These are phyloP conservation scores for Spathaspora hagerdaliae DNA, from an alignment of 805 yeast genomes.

Conservation along the genomic window DNA sequence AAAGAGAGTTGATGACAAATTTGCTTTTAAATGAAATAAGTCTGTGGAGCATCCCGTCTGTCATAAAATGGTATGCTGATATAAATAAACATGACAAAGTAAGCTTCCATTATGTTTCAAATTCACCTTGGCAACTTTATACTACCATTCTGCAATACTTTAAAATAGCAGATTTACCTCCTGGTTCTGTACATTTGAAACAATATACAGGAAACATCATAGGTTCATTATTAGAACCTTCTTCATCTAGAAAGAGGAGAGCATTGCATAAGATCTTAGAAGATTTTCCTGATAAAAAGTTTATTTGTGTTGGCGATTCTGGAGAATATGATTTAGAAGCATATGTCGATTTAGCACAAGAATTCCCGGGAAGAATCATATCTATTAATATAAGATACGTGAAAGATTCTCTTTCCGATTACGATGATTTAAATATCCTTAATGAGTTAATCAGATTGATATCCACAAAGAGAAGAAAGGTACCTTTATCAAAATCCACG, in stretches of 20 bases:
- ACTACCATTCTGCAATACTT: constrained; percentile 57
- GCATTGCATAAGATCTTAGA: constrained; percentile 57
- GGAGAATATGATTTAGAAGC: constrained; percentile 96
- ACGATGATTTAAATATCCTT: constrained; percentile 36
- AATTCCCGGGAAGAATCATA: constrained; percentile 57
- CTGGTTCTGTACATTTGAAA: constrained; percentile 81
- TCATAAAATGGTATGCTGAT: constrained; percentile 66
- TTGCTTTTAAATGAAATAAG: constrained; percentile 64
- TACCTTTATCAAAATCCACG: constrained; percentile 2
- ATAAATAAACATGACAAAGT: constrained; percentile 43
- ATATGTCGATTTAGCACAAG: constrained; percentile 63
- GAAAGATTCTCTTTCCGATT: constrained; percentile 59
- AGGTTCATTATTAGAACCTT: constrained; percentile 80
- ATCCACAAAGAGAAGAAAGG: constrained; percentile 7
- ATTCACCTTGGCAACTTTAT: constrained; percentile 90
- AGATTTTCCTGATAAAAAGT: constrained; percentile 75
- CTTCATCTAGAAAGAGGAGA: constrained; percentile 72
- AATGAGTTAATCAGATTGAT: constrained; percentile 24
- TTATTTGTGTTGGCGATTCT: constrained; percentile 88
- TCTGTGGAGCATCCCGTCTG: constrained; percentile 71
- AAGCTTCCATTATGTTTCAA: constrained; percentile 89
- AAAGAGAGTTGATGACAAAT: constrained; percentile 75
- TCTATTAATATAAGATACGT: constrained; percentile 84
- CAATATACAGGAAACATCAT: constrained; percentile 82
- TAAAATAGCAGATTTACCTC: constrained; percentile 55